Base-by-base conservation (phyloP, 306 rosid species). In the Vigna nakashimae region DNA sequence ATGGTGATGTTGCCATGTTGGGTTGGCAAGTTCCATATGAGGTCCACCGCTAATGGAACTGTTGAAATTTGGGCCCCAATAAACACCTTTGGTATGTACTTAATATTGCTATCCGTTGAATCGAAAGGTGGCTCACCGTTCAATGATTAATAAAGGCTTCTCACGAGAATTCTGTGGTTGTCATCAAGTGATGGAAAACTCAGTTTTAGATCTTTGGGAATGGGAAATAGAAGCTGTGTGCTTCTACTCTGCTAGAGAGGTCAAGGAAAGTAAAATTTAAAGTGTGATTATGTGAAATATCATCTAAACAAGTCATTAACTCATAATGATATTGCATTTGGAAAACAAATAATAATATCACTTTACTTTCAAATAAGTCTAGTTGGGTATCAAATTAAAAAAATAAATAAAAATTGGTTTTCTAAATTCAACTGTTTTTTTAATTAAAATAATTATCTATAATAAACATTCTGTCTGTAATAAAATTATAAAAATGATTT, bases 1-100 rank as follows among this genome's bases (percentile, higher is more conserved):
- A 67, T 58, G 67, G 2, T 58, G 53, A 73, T 78, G 69, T 20
- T 20, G n/a, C 9, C 28, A 5, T 77, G 81, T 34, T 56, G 79
- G 57, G 75, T 58, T 77, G 78, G 83, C 84, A 73, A 65, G 83
- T 34, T 78, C 78, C 86, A 73, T 73, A 82, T 83, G 86, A 83
- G 73, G 63, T 58, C 68, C 86, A 78, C 86, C 83, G 86, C 73
- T 57, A 11, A 49, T 15, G 55, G 45, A 65, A 73, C 24, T 71
- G 79, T 65, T 48, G 82, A 82, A 71, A 50, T 22, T 77, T 72
- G 80, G 66, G 51, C 58, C 67, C 7, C 52, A 73, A 48, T 65
- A 71, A 65, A 82, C 50, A 10, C 45, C 9, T 52, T 70, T 43
- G 74, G 63, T 42, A 4, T 24, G 15, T 75, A 34, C 4, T 38